Base-by-base conservation (phyloP, 1,284 basidiomycete genomes). In the Irpex sp. region DNA sequence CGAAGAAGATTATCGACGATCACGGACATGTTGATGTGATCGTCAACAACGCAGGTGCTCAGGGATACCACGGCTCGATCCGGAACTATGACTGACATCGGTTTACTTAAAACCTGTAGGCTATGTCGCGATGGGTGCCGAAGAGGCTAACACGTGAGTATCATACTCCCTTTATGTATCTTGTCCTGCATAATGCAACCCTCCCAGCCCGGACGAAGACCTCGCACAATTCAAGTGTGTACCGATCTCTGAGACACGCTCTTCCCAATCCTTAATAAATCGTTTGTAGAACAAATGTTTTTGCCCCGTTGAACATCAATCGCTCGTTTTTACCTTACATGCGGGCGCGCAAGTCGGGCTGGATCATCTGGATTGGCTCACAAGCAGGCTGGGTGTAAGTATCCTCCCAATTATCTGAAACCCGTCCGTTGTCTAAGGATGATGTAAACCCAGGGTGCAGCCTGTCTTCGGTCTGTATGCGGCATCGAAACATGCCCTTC, bases 311-410 rank as follows among this genome's bases (percentile, higher is more conserved):
- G 5, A 79, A 79, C 66, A 73, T 79, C 7, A 70, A 73, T 9
- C 67, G 78, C n/a, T 76, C 77, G 1, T 77, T 79, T 62, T 67
- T 79, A 8, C 77, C 78, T 0, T 73, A 77, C 67, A 76, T 79
- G 77, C 71, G 78, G 2, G 66, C 70, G 57, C 67, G 71, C 60
- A 69, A 70, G 59, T 65, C 67, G 2, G 78, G 78, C 4, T 77
- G 72, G 3, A 64, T 79, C 15, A 67, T 77, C 15, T 77, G 75
- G 67, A 65, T 77, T 1, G 77, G 79, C 0, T 77, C 74, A 21
- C 38, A 75, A n/a, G 72, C 65, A 4, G 75, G 73, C 11, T 78
- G 74, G 74, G 65, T 65, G 71, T 76, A 73, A 69, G 68, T 61
- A n/a, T 6, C 21, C 21, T 36, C 19, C 15, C 17, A 49, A 8